Evolutionary conservation across 768 basidiomycete species (phyloP), one percentile per base, ranked within the genome.

Genomic region (Dioszegia aurantiaca): DNA sequence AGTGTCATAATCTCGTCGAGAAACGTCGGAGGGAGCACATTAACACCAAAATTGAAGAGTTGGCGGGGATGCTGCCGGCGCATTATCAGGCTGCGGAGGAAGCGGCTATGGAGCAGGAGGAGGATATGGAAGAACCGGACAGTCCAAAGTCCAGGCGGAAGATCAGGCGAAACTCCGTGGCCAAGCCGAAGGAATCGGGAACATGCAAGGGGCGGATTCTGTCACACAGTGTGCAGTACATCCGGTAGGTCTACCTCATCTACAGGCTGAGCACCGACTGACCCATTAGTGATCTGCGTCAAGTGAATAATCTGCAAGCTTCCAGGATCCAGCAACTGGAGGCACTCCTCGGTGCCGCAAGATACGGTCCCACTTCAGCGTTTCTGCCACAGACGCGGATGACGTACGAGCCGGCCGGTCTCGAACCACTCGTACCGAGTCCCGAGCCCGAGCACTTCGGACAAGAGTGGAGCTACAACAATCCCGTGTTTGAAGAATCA

Each of bases 1-100:
- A 71, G 48, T 71, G 67, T 31, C 69, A 71, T 48, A 71, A 71
- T 37, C 69, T 68, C 37, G 69, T 71, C 24, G 69, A 71, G 52
- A 71, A 71, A 43, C 48, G 69, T 28, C 56, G 69, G 17, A 61
- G 69, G 17, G 69, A 71, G 43, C 69, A 71, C 44, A 71, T 71
- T 59, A 71, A 71, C 28, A 63, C 62, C 23, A 71, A 68, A 51
- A 71, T 71, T 33, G 69, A 71, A 39, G 69, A 68, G 42, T 59
- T 71, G 33, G 56, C 60, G 33, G 52, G 43, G 10, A 49, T 71
- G 26, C 39, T 71, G 1, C 69, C 69, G 17, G 27, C 64, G 6
- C 39, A 53, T 16, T 71, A 71, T 48, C 58, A 58, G 31, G 30
- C 48, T 11, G 31, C 44, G 4, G 61, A 60, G 8, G 61, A 63